Evolutionary conservation across 139 green algal genomes (phyloP).

Genomic region (Pseudopediastrum boryanum): DNA sequence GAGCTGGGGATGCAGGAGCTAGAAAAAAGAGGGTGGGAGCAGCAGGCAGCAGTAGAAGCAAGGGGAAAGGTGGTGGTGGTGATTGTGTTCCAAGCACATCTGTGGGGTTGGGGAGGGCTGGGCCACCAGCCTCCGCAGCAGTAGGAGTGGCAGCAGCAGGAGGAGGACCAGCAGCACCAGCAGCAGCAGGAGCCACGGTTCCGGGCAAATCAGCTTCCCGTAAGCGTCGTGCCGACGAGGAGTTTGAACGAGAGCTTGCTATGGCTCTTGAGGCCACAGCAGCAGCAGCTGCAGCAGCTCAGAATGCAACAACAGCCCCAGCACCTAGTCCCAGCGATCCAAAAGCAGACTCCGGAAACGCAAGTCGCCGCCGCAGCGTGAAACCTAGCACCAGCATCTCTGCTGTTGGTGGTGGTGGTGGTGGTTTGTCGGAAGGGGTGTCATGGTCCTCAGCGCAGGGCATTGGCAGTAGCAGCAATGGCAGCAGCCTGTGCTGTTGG

Average conservation of each 20-base stretch:
- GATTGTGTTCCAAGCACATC: no score
- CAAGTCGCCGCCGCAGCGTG: background rate
- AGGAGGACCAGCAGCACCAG: background rate
- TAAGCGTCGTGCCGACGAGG: slow-evolving; percentile 70
- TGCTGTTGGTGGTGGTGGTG: background rate
- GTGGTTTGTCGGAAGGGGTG: slow-evolving; percentile 15
- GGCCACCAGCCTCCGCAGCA: background rate
- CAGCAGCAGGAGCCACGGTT: background rate
- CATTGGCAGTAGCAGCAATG: background rate
- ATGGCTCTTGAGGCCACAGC: slow-evolving; percentile 77
- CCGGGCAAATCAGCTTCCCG: background rate
- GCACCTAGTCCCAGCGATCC: background rate
- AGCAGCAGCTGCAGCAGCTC: background rate
- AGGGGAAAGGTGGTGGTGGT: no score
- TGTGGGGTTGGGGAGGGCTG: background rate
- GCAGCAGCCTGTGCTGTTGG: slow-evolving; percentile 53
- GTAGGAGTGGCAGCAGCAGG: slow-evolving; percentile 1
- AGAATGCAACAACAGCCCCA: background rate
- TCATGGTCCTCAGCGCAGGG: slow-evolving; percentile 2
- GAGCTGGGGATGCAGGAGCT: slow-evolving; percentile 8
- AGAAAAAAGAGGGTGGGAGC: background rate
- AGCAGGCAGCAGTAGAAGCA: slow-evolving; percentile 16
- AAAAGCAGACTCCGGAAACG: background rate
- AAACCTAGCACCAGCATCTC: background rate
- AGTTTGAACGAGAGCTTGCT: slow-evolving; percentile 84